phyloP scores from a whole-genome alignment of 2,329 filamentous ascomycete genomes.

The Emydomyces testavorans region DNA sequence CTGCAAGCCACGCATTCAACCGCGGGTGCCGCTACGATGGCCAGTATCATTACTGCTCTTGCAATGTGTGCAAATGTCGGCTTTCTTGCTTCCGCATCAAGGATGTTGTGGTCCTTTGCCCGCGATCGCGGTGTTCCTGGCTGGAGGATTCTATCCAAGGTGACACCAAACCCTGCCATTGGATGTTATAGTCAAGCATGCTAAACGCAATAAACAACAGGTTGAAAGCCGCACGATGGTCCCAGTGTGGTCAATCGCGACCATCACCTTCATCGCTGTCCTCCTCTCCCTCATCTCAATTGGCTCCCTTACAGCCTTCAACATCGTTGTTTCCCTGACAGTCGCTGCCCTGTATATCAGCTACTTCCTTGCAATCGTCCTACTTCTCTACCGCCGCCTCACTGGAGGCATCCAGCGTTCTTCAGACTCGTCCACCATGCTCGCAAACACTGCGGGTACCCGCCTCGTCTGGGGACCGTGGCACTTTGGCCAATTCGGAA shows the following conservation, averaged over 20 bases:
- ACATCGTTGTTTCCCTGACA: slow-evolving; percentile 44
- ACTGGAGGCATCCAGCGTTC: slow-evolving; percentile 18
- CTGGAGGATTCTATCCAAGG: slow-evolving; percentile 23
- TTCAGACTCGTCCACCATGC: slow-evolving; percentile 16
- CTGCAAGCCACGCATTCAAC: slow-evolving; percentile 35
- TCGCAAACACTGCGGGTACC: slow-evolving; percentile 15
- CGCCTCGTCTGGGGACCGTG: slow-evolving; percentile 22
- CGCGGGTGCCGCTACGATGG: slow-evolving; percentile 36
- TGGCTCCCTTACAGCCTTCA: slow-evolving; percentile 42
- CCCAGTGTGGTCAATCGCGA: slow-evolving; percentile 32
- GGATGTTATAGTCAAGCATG: background rate
- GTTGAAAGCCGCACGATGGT: slow-evolving; percentile 31
- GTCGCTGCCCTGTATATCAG: slow-evolving; percentile 42
- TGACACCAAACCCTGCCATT: slow-evolving; percentile 13
- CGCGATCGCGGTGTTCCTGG: slow-evolving; percentile 35
- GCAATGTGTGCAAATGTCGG: slow-evolving; percentile 27
- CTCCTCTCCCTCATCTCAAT: slow-evolving; percentile 41
- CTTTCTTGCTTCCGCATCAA: slow-evolving; percentile 28
- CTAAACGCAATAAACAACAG: slow-evolving; percentile 17
- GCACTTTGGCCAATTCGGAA: slow-evolving; percentile 21
- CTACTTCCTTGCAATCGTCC: slow-evolving; percentile 41
- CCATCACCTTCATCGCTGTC: slow-evolving; percentile 26
- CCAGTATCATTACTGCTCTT: slow-evolving; percentile 35
- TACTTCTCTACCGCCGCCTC: slow-evolving; percentile 35
- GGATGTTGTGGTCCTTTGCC: slow-evolving; percentile 36